Percentiles rank a stretch among this genome's conserved stretches.
Evolutionary conservation across 2,329 filamentous ascomycete species (phyloP).

Genomic region (Cladosporium colombiae): DNA sequence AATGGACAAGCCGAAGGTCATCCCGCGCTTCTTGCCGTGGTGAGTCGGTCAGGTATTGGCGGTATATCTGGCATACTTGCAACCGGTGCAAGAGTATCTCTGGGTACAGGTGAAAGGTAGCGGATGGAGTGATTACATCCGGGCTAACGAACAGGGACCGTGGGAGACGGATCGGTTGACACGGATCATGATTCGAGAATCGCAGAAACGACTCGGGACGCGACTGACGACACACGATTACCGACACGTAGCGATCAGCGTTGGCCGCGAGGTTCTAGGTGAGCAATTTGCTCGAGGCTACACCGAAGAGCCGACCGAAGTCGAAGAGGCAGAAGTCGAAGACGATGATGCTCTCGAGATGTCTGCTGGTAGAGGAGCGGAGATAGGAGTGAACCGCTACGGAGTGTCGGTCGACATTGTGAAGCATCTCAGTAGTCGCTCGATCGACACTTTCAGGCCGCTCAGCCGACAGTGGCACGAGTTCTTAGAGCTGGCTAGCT

Average conservation of each 20-base stretch:
- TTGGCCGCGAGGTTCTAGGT: slow-evolving; percentile 23
- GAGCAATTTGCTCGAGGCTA: slow-evolving; percentile 27
- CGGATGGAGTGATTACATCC: slow-evolving; percentile 22
- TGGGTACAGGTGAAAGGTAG: slow-evolving; percentile 22
- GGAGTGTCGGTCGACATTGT: slow-evolving; percentile 27
- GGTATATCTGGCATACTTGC: slow-evolving; percentile 29
- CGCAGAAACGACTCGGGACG: slow-evolving; percentile 24
- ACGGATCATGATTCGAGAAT: slow-evolving; percentile 25
- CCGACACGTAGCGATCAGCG: slow-evolving; percentile 23
- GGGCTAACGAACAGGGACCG: slow-evolving; percentile 19
- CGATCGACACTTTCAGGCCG: slow-evolving; percentile 27
- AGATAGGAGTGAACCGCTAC: slow-evolving; percentile 22
- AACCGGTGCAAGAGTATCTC: slow-evolving; percentile 28
- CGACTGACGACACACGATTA: slow-evolving; percentile 24
- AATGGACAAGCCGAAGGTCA: slow-evolving; percentile 30
- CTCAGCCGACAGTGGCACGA: slow-evolving; percentile 20
- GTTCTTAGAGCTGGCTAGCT: slow-evolving; percentile 21
- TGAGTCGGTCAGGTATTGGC: slow-evolving; percentile 29
- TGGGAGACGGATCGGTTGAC: slow-evolving; percentile 25
- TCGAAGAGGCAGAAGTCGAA: slow-evolving; percentile 29
- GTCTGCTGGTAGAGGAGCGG: slow-evolving; percentile 18
- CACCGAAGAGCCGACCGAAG: slow-evolving; percentile 25
- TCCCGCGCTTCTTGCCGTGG: slow-evolving; percentile 30
- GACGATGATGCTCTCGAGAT: slow-evolving; percentile 28
- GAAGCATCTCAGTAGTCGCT: slow-evolving; percentile 17